phyloP scores from a whole-genome alignment of 306 rosid species.

The Malus fusca region DNA sequence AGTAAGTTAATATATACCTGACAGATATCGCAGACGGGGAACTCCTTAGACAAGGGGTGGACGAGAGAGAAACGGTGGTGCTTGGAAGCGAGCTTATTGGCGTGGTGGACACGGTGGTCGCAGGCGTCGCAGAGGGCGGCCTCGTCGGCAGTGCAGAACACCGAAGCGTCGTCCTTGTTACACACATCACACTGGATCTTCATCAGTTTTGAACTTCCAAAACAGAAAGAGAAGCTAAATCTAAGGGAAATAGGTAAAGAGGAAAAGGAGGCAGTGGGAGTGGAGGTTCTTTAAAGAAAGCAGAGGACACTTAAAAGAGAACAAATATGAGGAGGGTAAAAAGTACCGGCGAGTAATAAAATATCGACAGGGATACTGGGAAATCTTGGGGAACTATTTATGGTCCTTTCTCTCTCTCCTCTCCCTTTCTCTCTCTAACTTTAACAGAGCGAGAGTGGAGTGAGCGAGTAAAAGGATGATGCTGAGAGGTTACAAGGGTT shows the following conservation, averaged over 20 bases:
- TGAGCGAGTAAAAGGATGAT: background rate
- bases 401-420: background rate
- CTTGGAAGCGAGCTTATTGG: constrained; percentile 90
- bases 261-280: background rate
- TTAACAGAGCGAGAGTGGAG: background rate
- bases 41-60: constrained; percentile 35
- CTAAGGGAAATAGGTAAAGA: background rate
- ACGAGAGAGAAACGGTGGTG: constrained; percentile 84
- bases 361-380: background rate
- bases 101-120: constrained; percentile 92
- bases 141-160: constrained; percentile 93
- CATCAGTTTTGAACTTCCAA: constrained; percentile 22
- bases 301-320: background rate
- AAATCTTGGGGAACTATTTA: background rate
- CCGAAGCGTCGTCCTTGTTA: constrained; percentile 50
- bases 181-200: constrained; percentile 97
- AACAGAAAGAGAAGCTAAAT: background rate
- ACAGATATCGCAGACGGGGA: constrained; percentile 76
- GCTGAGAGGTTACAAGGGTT: background rate
- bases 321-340: background rate
- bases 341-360: background rate
- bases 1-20: constrained; percentile 22
- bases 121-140: constrained; percentile 76
- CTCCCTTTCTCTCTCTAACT: background rate
- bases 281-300: background rate